phyloP scores from a whole-genome alignment of 2,329 filamentous ascomycete genomes.

The Colletotrichum sp. region DNA sequence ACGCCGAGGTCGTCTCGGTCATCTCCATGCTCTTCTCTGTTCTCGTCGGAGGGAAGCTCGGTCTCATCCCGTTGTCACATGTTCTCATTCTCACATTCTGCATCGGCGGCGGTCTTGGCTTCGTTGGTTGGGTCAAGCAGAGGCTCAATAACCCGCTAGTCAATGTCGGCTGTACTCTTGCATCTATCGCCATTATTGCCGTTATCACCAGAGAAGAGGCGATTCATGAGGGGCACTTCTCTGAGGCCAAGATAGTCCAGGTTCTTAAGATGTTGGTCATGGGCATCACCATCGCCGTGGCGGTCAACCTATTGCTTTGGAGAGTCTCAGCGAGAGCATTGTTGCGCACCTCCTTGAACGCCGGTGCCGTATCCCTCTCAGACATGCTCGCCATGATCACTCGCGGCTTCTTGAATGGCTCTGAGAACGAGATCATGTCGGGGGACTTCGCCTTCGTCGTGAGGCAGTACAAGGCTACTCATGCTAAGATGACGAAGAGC shows the following conservation, averaged over 20 bases:
- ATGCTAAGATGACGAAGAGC: constrained; percentile 75
- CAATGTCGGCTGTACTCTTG: constrained; percentile 83
- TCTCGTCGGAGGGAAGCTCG: constrained; percentile 56
- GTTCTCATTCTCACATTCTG: constrained; percentile 81
- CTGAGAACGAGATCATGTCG: constrained; percentile 77
- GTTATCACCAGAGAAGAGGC: constrained; percentile 91
- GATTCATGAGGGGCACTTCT: constrained; percentile 82
- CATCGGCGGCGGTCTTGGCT: constrained; percentile 83
- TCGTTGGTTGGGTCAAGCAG: constrained; percentile 89
- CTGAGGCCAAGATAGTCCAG: constrained; percentile 80
- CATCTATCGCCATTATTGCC: constrained; percentile 88
- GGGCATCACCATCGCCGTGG: constrained; percentile 73
- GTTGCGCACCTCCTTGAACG: constrained; percentile 75
- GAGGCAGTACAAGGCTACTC: constrained; percentile 68
- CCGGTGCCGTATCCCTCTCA: constrained; percentile 75
- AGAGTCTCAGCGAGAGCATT: constrained; percentile 78
- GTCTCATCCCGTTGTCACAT: constrained; percentile 75
- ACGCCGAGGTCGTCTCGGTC: constrained; percentile 71
- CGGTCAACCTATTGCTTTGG: constrained; percentile 79
- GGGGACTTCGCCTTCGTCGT: constrained; percentile 68
- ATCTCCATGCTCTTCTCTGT: constrained; percentile 89
- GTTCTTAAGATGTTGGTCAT: constrained; percentile 85
- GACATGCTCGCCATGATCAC: constrained; percentile 85
- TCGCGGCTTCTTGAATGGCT: constrained; percentile 81
- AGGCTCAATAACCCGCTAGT: constrained; percentile 78